Evolutionary conservation across 495 filamentous ascomycete genomes (phyloP), one percentile per base, ranked within the genome.

Genomic region (Hypomontagnella monticulosa): DNA sequence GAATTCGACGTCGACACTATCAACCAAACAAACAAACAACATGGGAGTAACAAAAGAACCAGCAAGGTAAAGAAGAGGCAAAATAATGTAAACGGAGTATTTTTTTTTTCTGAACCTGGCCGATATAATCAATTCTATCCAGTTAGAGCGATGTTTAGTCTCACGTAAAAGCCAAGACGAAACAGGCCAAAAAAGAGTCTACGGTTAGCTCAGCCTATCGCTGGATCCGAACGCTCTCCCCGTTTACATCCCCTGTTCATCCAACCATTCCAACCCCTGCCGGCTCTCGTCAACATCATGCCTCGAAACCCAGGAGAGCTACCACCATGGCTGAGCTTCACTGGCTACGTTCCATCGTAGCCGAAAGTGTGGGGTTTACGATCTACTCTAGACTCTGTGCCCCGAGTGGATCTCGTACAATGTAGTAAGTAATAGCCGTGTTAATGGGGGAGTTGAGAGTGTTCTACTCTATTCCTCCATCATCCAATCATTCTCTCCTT

Each of bases 341-440:
- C 68, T 77, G 75, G 75, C 56, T 64, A 64, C 46, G 72, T 69
- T 69, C 67, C 65, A 66, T 61, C 58, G 37, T 37, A 60, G 10
- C 49, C 58, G 57, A 30, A 46, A 51, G 23, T 62, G 62, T 70
- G 67, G 67, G 52, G 67, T 55, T 37, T 36, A 38, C 61, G 67
- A 70, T 70, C 67, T 66, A 23, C 67, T 61, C 32, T 59, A 15
- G 33, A 34, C 40, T 66, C 46, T 62, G 51, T 44, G 38, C 49
- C 48, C 30, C 42, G 44, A 64, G 65, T 71, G 66, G 71, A 66
- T 55, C 58, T 42, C 37, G 19, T 60, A 46, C 43, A 62, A 44
- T 16, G 47, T 56, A 59, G 62, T 64, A 58, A 37, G 63, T 67
- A 55, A 52, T 65, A 54, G 49, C 47, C 46, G 16, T 38, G 27